Conservation (phyloP, 2,329 filamentous ascomycete species). For the Alternaria gaisen region DNA sequence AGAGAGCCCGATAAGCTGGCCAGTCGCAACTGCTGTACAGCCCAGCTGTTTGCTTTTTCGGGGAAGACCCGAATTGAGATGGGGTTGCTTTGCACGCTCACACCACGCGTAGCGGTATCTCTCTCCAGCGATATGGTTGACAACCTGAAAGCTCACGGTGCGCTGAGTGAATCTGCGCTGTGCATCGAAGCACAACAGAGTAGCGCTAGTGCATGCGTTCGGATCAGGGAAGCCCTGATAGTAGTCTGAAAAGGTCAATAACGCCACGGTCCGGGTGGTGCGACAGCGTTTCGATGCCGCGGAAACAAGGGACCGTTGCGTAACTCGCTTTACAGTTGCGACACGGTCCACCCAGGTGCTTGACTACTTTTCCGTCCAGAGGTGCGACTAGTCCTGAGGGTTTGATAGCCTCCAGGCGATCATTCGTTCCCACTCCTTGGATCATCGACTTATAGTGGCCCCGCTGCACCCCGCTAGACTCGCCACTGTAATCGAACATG, state of each 20-base stretch:
- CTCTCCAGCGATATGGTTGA: constrained; percentile 22
- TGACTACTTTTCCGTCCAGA: constrained; percentile 31
- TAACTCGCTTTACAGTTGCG: constrained; percentile 33
- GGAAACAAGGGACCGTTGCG: constrained; percentile 36
- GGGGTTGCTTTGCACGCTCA: constrained; percentile 25
- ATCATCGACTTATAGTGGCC: constrained; percentile 28
- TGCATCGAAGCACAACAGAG: constrained; percentile 12
- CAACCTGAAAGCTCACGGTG: constrained; percentile 11
- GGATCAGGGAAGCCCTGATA: constrained; percentile 22
- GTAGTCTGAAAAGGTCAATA: constrained; percentile 34
- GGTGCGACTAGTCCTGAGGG: constrained; percentile 15
- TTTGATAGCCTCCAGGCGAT: constrained; percentile 9
- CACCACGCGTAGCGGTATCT: constrained; percentile 41
- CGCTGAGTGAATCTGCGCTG: constrained; percentile 5
- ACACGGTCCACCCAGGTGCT: constrained; percentile 32
- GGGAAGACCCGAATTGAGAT: constrained; percentile 8
- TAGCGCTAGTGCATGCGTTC: constrained; percentile 15
- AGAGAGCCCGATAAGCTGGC: constrained; percentile 22
- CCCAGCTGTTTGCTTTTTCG: constrained; percentile 21
- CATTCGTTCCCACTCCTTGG: constrained; percentile 21
- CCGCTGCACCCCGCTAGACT: constrained; percentile 18
- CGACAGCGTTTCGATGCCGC: constrained; percentile 28
- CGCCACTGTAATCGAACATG: constrained; percentile 37
- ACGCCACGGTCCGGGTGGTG: constrained; percentile 41
- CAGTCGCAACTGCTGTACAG: constrained; percentile 16